phyloP scores from a whole-genome alignment of 441 rosid species.

The Erodium texanum region DNA sequence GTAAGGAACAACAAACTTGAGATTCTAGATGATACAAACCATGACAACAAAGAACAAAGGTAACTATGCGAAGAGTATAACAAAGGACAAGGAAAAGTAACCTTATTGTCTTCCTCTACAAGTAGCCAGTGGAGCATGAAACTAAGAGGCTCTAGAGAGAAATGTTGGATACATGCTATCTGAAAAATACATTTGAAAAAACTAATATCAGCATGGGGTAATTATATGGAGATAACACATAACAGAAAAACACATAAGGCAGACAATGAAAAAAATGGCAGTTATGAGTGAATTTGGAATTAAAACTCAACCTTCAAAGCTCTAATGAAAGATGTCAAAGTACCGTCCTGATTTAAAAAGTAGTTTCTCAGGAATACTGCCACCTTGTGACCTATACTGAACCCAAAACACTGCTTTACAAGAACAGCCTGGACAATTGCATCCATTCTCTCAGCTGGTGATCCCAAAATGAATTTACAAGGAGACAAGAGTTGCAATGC shows the following conservation, averaged over 20 bases:
- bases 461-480: constrained; percentile 58
- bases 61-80: constrained; percentile 1
- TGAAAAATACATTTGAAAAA: constrained; percentile 28
- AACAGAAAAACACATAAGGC: constrained; percentile 10
- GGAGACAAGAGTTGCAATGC: constrained; percentile 59
- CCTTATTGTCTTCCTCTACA: constrained; percentile 44
- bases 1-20: background rate
- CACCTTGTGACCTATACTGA: constrained; percentile 57
- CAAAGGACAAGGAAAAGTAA: constrained; percentile 19
- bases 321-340: constrained; percentile 71
- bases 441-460: constrained; percentile 77
- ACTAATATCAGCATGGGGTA: constrained; percentile 12
- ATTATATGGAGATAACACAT: constrained; percentile 2
- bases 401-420: constrained; percentile 65
- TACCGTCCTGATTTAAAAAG: constrained; percentile 76
- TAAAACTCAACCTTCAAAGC: constrained; percentile 62
- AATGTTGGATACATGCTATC: constrained; percentile 86
- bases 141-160: constrained; percentile 53
- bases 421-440: constrained; percentile 72
- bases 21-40: background rate
- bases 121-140: constrained; percentile 44
- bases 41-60: background rate
- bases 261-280: background rate
- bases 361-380: constrained; percentile 65
- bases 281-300: constrained; percentile 5